These are phyloP conservation scores for Chalciporus sphaerocephalus DNA, from an alignment of 768 basidiomycete species.

Conservation along the genomic window DNA sequence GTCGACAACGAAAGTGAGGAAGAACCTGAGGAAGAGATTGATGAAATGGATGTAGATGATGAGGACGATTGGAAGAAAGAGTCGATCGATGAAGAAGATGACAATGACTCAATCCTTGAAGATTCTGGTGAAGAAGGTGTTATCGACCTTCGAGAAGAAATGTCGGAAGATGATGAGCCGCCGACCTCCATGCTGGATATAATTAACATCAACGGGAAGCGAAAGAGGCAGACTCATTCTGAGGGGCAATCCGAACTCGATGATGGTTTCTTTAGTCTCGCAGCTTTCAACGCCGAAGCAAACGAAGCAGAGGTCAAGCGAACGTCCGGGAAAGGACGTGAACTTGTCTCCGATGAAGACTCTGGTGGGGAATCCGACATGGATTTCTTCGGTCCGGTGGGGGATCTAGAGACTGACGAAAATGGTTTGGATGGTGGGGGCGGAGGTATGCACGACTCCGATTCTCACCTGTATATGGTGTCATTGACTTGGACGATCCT, in stretches of 20 bases:
- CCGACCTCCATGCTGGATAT: constrained; percentile 26
- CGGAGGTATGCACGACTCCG: constrained; percentile 32
- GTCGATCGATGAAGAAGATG: constrained; percentile 19
- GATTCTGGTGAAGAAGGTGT: constrained; percentile 24
- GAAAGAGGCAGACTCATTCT: constrained; percentile 25
- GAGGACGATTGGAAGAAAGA: constrained; percentile 28
- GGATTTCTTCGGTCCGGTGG: constrained; percentile 66
- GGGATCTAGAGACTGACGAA: constrained; percentile 40
- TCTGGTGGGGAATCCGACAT: constrained; percentile 51
- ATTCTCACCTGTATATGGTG: neutral
- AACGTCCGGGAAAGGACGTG: constrained; percentile 57
- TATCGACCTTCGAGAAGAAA: constrained; percentile 36
- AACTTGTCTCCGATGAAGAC: constrained; percentile 47
- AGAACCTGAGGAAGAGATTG: constrained; percentile 33
- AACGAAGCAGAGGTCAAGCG: constrained; percentile 69
- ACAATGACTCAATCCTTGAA: constrained; percentile 24
- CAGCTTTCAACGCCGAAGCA: constrained; percentile 81
- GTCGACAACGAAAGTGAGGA: constrained; percentile 26
- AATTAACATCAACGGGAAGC: constrained; percentile 20
- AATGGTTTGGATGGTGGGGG: constrained; percentile 41
- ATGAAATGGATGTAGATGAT: constrained; percentile 27
- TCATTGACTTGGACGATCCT: constrained; percentile 1
- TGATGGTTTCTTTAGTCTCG: constrained; percentile 88
- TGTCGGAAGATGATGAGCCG: constrained; percentile 35
- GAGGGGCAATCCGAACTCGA: constrained; percentile 54